Conservation (phyloP, 768 basidiomycete genomes). For the Phanerodontia chrysosporium region DNA sequence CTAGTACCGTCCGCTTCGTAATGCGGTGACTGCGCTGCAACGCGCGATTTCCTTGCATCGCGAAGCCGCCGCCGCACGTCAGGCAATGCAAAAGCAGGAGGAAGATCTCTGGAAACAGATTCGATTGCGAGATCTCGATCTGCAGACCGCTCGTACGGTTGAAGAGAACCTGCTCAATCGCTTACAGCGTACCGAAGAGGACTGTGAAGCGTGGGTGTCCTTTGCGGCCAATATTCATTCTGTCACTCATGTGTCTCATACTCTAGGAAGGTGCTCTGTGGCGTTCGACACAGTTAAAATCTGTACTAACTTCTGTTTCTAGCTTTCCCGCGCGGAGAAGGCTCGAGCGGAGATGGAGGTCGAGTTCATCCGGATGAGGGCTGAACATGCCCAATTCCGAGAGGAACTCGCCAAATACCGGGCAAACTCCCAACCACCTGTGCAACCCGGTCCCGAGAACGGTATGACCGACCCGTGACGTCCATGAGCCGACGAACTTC, state of each 20-base stretch:
- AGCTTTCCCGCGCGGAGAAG: constrained; percentile 8
- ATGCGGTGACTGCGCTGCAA: constrained; percentile 32
- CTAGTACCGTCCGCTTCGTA: constrained; percentile 30
- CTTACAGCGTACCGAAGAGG: constrained; percentile 10
- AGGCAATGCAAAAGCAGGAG: constrained; percentile 11
- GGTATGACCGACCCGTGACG: constrained; percentile 3
- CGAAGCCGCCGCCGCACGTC: constrained; percentile 7
- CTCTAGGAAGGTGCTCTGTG: constrained; percentile 11
- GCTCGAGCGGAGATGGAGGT: constrained; percentile 4
- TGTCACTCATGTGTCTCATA: not conserved
- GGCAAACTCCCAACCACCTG: not conserved
- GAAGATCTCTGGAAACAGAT: constrained; percentile 14
- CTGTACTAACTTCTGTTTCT: not conserved
- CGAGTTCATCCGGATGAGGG: constrained; percentile 7
- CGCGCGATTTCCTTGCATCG: constrained; percentile 34
- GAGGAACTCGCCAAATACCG: constrained; percentile 9
- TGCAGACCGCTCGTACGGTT: constrained; percentile 11
- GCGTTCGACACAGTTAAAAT: not conserved
- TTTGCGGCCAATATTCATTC: not conserved
- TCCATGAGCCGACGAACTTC: constrained; percentile 3
- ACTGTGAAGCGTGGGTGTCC: constrained; percentile 6
- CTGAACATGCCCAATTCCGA: constrained; percentile 11
- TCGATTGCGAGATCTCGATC: constrained; percentile 17
- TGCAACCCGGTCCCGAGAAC: not conserved
- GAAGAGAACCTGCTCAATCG: constrained; percentile 17